Conservation (phyloP, 805 yeast genomes). For the Lipomyces oligophaga region DNA sequence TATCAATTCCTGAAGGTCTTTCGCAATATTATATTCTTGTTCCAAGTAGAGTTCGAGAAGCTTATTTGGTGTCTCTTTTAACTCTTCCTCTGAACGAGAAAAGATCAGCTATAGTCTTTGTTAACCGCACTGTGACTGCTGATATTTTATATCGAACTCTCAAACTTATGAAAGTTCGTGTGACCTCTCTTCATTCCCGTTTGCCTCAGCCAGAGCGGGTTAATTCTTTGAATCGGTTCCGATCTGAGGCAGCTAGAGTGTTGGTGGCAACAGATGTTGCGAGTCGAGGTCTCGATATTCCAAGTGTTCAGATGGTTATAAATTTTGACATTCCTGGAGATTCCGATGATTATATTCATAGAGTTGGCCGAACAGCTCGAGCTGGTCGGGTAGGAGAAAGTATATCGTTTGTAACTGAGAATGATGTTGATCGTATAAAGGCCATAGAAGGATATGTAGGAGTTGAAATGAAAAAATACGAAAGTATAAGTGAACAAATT, state of each 20-base stretch:
- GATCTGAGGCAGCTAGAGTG: constrained; percentile 91
- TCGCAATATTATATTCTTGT: constrained; percentile 63
- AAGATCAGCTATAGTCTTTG: constrained; percentile 79
- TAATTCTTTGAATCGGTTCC: constrained; percentile 84
- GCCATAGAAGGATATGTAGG: constrained; percentile 84
- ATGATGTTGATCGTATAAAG: constrained; percentile 74
- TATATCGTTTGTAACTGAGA: constrained; percentile 76
- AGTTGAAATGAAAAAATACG: constrained; percentile 72
- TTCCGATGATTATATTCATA: constrained; percentile 91
- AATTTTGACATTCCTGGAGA: constrained; percentile 94
- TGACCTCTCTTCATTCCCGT: constrained; percentile 88
- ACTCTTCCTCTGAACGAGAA: constrained; percentile 59
- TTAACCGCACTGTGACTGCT: constrained; percentile 85
- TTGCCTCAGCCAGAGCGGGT: constrained; percentile 92
- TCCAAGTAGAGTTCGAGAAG: constrained; percentile 87
- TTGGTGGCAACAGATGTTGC: constrained; percentile 96
- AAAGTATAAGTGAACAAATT: constrained; percentile 65
- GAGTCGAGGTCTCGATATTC: constrained; percentile 95
- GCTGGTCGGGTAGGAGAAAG: constrained; percentile 90
- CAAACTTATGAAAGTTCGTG: constrained; percentile 67
- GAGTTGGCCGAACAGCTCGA: constrained; percentile 99
- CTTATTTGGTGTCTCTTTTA: constrained; percentile 69
- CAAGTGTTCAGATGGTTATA: constrained; percentile 81
- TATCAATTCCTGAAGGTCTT: constrained; percentile 76
- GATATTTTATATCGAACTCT: constrained; percentile 79